A percentile compares a stretch with the other conserved stretches of the same genome.
Conservation (phyloP, 805 yeast genomes). For the Komagataella pseudopastoris region DNA sequence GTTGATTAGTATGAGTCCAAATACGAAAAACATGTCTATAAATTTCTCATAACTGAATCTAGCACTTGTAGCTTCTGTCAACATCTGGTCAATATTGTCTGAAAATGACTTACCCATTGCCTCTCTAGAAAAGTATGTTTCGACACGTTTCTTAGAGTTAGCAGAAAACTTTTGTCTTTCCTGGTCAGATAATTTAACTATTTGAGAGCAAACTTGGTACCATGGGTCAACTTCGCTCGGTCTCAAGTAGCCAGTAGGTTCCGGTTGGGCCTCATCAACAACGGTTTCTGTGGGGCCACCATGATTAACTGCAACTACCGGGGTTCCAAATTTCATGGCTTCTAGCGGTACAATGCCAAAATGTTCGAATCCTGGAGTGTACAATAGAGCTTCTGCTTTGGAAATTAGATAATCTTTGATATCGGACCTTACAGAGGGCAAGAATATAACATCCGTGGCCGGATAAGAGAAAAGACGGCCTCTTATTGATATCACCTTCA, state of each 20-base stretch:
- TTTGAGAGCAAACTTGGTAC: neutral
- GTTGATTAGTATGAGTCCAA: neutral
- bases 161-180: neutral
- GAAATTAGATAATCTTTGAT: constrained; percentile 51
- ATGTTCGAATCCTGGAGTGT: constrained; percentile 89
- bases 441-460: constrained; percentile 40
- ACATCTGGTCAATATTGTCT: neutral
- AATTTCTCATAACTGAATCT: neutral
- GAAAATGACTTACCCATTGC: neutral
- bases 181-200: neutral
- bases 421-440: constrained; percentile 65
- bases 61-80: neutral
- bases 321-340: constrained; percentile 74
- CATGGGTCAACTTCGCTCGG: neutral
- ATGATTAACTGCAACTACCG: constrained; percentile 73
- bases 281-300: constrained; percentile 93
- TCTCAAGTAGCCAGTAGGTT: neutral
- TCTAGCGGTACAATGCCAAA: constrained; percentile 97
- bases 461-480: constrained; percentile 20
- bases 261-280: constrained; percentile 16
- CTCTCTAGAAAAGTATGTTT: neutral
- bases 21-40: neutral
- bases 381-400: constrained; percentile 47
- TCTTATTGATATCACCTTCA: constrained; percentile 31
- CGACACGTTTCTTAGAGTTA: neutral